A percentile compares a stretch with the other conserved stretches of the same genome.
phyloP scores from a whole-genome alignment of 2,329 filamentous ascomycete genomes.

The Xylaria sp. region DNA sequence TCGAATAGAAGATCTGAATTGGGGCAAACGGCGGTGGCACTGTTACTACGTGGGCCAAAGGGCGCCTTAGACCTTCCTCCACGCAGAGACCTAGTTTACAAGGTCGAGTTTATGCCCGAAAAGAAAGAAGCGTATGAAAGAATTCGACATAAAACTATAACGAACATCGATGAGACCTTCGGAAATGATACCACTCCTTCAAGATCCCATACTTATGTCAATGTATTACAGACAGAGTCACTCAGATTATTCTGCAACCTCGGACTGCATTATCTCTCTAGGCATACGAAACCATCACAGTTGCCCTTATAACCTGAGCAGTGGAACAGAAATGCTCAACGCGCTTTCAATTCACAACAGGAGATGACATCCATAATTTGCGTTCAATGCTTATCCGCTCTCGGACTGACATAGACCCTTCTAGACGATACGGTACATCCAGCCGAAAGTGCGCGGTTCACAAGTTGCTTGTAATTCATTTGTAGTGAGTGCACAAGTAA shows the following conservation, averaged over 20 bases:
- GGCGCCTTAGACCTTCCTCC: too few relatives aligned
- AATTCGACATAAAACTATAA: too few relatives aligned
- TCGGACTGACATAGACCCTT: slow-evolving; percentile 34
- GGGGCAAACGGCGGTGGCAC: too few relatives aligned
- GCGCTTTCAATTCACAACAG: slow-evolving; percentile 42
- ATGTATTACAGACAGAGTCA: slow-evolving; percentile 51
- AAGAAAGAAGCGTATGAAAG: too few relatives aligned
- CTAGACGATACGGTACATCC: slow-evolving; percentile 22
- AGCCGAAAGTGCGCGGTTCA: slow-evolving; percentile 36
- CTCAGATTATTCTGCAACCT: slow-evolving; percentile 54
- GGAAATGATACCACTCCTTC: too few relatives aligned
- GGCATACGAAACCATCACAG: slow-evolving; percentile 31
- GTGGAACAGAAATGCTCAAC: slow-evolving; percentile 42
- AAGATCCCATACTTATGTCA: too few relatives aligned
- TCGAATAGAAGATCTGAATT: too few relatives aligned
- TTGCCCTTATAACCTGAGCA: background rate
- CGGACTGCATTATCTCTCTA: slow-evolving; percentile 46
- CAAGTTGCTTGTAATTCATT: slow-evolving; percentile 41
- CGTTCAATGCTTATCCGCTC: slow-evolving; percentile 35
- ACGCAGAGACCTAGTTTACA: too few relatives aligned
- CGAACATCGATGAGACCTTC: too few relatives aligned
- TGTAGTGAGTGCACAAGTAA: slow-evolving; percentile 41
- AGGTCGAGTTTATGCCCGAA: too few relatives aligned
- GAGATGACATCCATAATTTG: slow-evolving; percentile 40
- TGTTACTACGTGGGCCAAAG: too few relatives aligned